phyloP scores from a whole-genome alignment of 768 basidiomycete species.

The Leccinum boreale region DNA sequence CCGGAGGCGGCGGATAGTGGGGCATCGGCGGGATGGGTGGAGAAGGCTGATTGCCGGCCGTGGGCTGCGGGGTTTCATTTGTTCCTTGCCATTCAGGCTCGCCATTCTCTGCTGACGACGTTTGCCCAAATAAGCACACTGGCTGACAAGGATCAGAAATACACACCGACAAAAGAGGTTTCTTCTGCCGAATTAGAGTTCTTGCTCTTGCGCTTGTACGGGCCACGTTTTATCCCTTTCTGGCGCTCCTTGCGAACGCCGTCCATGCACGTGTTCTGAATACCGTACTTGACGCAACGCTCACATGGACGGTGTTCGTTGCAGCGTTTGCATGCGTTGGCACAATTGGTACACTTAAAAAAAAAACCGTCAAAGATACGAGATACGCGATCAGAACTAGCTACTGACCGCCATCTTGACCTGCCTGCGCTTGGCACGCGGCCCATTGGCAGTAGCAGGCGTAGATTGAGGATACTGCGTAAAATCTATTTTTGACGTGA shows the following conservation, averaged over 20 bases:
- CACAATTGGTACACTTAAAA: constrained; percentile 52
- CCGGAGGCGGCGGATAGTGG: constrained; percentile 36
- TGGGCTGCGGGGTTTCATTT: constrained; percentile 18
- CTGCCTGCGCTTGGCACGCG: constrained; percentile 47
- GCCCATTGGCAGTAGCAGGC: constrained; percentile 22
- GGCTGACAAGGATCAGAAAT: constrained; percentile 2
- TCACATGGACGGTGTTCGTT: constrained; percentile 61
- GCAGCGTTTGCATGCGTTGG: constrained; percentile 54
- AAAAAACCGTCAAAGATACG: constrained; percentile 1
- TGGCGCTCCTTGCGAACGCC: constrained; percentile 65
- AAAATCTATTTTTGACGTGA: constrained; percentile 27
- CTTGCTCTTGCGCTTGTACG: constrained; percentile 53
- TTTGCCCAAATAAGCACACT: constrained; percentile 13
- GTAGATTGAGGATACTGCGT: constrained; percentile 29
- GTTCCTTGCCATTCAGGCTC: constrained; percentile 35
- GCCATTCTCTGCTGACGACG: constrained; percentile 16
- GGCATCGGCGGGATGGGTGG: constrained; percentile 26
- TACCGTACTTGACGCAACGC: constrained; percentile 61
- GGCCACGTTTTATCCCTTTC: constrained; percentile 55
- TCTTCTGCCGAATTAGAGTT: constrained; percentile 16
- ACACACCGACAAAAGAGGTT: constrained; percentile 21
- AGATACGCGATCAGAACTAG: neutral
- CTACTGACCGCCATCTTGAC: constrained; percentile 56
- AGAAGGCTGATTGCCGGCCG: constrained; percentile 18
- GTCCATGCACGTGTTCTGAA: constrained; percentile 54